Base-by-base conservation (phyloP, 2,329 filamentous ascomycete species). In the Cryphonectria naterciae region DNA sequence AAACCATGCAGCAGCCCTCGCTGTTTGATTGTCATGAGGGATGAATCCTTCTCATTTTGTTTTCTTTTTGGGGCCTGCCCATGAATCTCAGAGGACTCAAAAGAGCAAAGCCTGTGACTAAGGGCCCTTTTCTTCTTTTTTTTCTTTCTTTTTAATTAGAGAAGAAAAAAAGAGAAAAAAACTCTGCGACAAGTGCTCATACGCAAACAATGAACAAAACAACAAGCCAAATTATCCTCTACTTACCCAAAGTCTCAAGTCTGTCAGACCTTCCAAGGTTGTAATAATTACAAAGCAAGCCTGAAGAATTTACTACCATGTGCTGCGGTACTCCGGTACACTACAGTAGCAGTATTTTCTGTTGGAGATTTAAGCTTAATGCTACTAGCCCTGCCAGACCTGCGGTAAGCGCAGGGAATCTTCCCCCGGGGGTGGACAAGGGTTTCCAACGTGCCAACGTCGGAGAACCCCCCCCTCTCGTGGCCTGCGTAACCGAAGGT, bases 281-380 rank as follows among this genome's bases (percentile, higher is more conserved):
- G 22, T 49, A 19, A 49, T 49, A 49, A 22, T 49, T 8, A 11
- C 2, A 49, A 17, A 43, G 22, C 22, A 49, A n/a, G 46, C 7
- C 22, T 32, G 6, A 49, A 2, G 46, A 49, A 49, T n/a, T 49
- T 10, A 11, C 46, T 19, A n/a, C 22, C 46, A 58, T 28, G 13
- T 35, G 13, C 15, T 19, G 17, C 2, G 25, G n/a, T 28, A 17
- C 13, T 11, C 7, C 10, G n/a, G 22, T 25, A 58, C 46, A n/a
- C 46, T 11, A 22, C 25, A 32, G 54, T 32, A 35, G 25, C 32
- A 17, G 25, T 15, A 10, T 19, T 5, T 35, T 15, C 28, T 19
- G 54, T 58, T 58, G 54, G 54, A 32, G 28, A 32, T 35, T 58
- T 58, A 58, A 58, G 54, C 54, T 58, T 58, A 58, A 58, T 58